phyloP scores from a whole-genome alignment of 495 filamentous ascomycete genomes.

The Penicillium dipodomyicola region DNA sequence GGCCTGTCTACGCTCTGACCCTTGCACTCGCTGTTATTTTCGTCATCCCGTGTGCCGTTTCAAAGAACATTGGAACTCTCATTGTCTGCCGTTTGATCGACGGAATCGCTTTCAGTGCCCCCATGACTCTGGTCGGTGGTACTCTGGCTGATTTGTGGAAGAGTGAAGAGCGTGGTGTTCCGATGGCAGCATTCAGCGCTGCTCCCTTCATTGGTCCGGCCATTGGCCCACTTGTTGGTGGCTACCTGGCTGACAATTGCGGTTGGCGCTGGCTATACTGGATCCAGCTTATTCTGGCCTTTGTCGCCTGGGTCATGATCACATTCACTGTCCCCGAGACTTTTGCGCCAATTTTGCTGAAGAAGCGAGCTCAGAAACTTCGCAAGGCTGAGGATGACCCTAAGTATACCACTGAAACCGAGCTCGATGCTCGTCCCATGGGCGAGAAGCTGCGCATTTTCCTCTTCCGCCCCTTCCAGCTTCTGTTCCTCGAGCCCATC shows the following conservation, averaged over 20 bases:
- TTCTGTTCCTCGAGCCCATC: constrained; percentile 75
- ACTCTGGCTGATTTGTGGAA: constrained; percentile 78
- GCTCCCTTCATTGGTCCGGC: constrained; percentile 78
- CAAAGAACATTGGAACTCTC: constrained; percentile 71
- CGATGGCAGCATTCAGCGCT: constrained; percentile 82
- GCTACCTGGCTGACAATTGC: constrained; percentile 63
- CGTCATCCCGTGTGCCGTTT: constrained; percentile 72
- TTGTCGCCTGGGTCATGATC: constrained; percentile 64
- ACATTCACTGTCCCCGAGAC: constrained; percentile 81
- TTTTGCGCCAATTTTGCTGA: constrained; percentile 70
- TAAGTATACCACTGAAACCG: constrained; percentile 67
- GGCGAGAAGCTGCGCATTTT: constrained; percentile 62
- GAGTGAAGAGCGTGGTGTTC: constrained; percentile 77
- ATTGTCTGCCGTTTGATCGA: constrained; percentile 71
- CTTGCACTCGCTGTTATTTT: constrained; percentile 68
- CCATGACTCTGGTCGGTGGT: constrained; percentile 80
- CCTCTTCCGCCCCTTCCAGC: constrained; percentile 73
- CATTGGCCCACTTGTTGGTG: constrained; percentile 70
- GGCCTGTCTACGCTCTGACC: constrained; percentile 57
- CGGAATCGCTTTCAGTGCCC: constrained; percentile 78
- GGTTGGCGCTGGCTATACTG: constrained; percentile 88
- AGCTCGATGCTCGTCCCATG: constrained; percentile 66
- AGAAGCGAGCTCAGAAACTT: constrained; percentile 61
- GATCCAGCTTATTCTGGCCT: constrained; percentile 71
- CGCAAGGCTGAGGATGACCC: constrained; percentile 62